These are phyloP conservation scores for Podospora didyma DNA, from an alignment of 495 filamentous ascomycete genomes.

Conservation along the genomic window DNA sequence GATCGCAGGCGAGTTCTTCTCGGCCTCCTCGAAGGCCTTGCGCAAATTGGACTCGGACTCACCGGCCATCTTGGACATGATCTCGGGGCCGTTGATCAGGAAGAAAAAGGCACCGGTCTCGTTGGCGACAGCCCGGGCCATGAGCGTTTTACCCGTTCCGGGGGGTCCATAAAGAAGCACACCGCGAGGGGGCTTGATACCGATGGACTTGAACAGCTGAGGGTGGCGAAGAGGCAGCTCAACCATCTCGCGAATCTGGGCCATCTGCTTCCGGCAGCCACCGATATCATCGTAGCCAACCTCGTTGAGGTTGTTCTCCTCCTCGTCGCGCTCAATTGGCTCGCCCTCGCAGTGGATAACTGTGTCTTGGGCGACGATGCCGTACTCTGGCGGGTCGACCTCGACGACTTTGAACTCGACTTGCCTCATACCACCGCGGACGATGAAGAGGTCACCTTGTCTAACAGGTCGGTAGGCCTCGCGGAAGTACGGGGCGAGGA, in stretches of 20 bases:
- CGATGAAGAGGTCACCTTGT: slow-evolving; percentile 95
- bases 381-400: slow-evolving; percentile 95
- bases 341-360: slow-evolving; percentile 99
- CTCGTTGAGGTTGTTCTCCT: slow-evolving; percentile 98
- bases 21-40: slow-evolving; percentile 97
- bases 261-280: slow-evolving; percentile 99
- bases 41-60: slow-evolving; percentile 96
- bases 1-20: slow-evolving; percentile 98
- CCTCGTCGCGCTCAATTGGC: slow-evolving; percentile 96
- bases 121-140: slow-evolving; percentile 98
- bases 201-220: slow-evolving; percentile 99
- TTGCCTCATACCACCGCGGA: slow-evolving; percentile 95
- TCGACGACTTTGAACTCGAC: slow-evolving; percentile 99
- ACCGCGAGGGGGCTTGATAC: slow-evolving; percentile 98
- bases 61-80: slow-evolving; percentile 99
- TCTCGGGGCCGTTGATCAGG: slow-evolving; percentile 97
- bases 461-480: slow-evolving; percentile 96
- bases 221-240: slow-evolving; percentile 95
- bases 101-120: slow-evolving; percentile 99
- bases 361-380: slow-evolving; percentile 97
- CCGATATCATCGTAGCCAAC: slow-evolving; percentile 99
- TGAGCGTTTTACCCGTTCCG: slow-evolving; percentile 98
- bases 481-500: slow-evolving; percentile 98
- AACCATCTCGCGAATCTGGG: slow-evolving; percentile 96
- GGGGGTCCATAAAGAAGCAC: slow-evolving; percentile 96